Percentiles rank a stretch among this genome's conserved stretches.
phyloP scores from a whole-genome alignment of 345 rosid species.

The Nephelium lappaceum region DNA sequence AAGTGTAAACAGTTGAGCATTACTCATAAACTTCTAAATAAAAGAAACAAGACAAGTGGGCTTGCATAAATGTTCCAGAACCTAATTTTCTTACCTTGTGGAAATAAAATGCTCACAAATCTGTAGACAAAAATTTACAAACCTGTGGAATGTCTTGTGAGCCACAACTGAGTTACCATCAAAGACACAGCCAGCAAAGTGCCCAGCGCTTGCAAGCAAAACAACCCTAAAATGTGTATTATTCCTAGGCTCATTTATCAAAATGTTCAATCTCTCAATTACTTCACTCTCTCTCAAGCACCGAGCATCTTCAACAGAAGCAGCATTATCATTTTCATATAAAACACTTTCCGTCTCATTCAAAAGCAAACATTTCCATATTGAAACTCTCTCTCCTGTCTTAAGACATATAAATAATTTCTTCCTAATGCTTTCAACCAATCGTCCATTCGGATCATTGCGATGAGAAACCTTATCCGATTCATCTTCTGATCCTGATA shows the following conservation, averaged over 20 bases:
- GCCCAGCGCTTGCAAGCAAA: constrained; percentile 91
- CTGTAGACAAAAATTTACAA: constrained; percentile 12
- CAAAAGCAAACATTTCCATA: constrained; percentile 75
- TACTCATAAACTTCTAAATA: not conserved
- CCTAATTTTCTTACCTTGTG: not conserved
- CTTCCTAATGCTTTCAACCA: constrained; percentile 41
- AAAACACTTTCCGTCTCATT: constrained; percentile 63
- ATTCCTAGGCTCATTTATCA: constrained; percentile 50
- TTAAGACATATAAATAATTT: constrained; percentile 67
- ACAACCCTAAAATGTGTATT: constrained; percentile 52
- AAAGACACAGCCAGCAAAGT: constrained; percentile 88
- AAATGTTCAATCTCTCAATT: constrained; percentile 55
- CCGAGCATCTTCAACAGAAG: constrained; percentile 13
- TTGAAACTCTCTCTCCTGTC: constrained; percentile 69
- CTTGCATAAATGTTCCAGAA: constrained; percentile 7
- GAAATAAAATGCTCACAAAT: not conserved
- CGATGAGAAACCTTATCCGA: constrained; percentile 36
- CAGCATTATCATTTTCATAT: constrained; percentile 39
- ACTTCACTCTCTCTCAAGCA: constrained; percentile 52
- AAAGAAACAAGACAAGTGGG: not conserved
- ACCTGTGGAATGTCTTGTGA: constrained; percentile 98
- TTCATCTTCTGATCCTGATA: constrained; percentile 98
- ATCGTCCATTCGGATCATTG: constrained; percentile 38
- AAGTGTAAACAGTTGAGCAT: constrained; percentile 14
- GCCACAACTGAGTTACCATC: constrained; percentile 70